Conservation (phyloP, 2,329 filamentous ascomycete genomes). For the Colletotrichum limetticola region DNA sequence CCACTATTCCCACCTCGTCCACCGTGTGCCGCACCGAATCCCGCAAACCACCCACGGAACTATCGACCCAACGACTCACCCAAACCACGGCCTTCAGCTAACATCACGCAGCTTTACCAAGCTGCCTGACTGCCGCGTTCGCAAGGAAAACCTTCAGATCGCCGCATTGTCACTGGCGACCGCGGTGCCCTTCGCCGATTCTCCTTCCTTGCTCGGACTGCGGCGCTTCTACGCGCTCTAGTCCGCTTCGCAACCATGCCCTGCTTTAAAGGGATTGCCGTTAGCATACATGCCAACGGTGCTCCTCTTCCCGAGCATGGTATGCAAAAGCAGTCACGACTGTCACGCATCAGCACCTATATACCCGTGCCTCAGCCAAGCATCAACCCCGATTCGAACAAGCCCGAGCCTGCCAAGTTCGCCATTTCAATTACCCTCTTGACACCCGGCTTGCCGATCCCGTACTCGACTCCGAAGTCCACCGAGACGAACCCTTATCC, state of each 20-base stretch:
- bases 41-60: neutral
- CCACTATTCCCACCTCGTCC: conserved; percentile 1
- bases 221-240: neutral
- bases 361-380: conserved; percentile 94
- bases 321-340: conserved; percentile 91
- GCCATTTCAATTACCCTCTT: conserved; percentile 97
- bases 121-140: neutral
- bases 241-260: conserved; percentile 68
- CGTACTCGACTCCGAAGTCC: conserved; percentile 89
- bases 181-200: neutral
- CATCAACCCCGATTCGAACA: conserved; percentile 69
- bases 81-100: neutral
- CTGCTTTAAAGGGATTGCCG: conserved; percentile 99
- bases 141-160: neutral
- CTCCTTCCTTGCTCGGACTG: neutral
- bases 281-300: conserved; percentile 88
- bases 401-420: conserved; percentile 93
- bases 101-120: neutral
- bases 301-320: conserved; percentile 91
- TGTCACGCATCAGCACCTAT: conserved; percentile 94
- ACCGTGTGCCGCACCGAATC: neutral
- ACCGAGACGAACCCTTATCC: conserved; percentile 82
- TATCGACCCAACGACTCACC: neutral
- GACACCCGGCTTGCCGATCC: conserved; percentile 87
- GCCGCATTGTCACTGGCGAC: neutral